phyloP scores from a whole-genome alignment of 164 flowering plant species.

The Annona squamosa region DNA sequence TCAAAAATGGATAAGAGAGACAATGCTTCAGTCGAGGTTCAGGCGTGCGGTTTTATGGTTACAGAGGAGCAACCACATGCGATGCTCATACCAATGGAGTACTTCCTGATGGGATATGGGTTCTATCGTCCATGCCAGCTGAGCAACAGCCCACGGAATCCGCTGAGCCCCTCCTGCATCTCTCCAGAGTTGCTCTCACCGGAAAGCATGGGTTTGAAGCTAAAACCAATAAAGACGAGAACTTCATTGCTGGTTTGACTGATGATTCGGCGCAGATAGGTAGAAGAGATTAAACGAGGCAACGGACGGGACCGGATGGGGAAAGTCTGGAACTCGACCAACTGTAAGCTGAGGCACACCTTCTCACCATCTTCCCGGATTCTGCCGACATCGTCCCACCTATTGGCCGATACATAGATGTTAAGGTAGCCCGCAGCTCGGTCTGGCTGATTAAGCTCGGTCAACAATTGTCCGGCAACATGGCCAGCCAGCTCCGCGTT shows the following conservation, averaged over 20 bases:
- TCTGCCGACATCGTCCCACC: conserved; percentile 38
- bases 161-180: conserved; percentile 80
- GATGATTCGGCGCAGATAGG: not conserved
- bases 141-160: conserved; percentile 79
- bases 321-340: too few relatives aligned
- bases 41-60: conserved; percentile 93
- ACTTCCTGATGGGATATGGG: conserved; percentile 91
- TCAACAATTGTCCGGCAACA: conserved; percentile 28
- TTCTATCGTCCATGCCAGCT: conserved; percentile 50
- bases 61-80: conserved; percentile 98
- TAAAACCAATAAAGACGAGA: conserved; percentile 88
- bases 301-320: too few relatives aligned
- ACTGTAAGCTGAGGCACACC: too few relatives aligned
- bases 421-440: conserved; percentile 42
- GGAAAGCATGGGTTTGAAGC: conserved; percentile 93
- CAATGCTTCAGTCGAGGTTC: conserved; percentile 95
- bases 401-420: conserved; percentile 36
- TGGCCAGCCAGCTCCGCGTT: conserved; percentile 21
- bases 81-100: conserved; percentile 92
- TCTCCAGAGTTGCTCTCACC: conserved; percentile 93
- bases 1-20: conserved; percentile 67
- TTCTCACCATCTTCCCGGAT: conserved; percentile 33
- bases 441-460: conserved; percentile 37
- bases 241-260: conserved; percentile 16
- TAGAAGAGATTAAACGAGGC: not conserved